phyloP scores from a whole-genome alignment of 371 early-diverging fungal species.

The Chytridium lagenaria region DNA sequence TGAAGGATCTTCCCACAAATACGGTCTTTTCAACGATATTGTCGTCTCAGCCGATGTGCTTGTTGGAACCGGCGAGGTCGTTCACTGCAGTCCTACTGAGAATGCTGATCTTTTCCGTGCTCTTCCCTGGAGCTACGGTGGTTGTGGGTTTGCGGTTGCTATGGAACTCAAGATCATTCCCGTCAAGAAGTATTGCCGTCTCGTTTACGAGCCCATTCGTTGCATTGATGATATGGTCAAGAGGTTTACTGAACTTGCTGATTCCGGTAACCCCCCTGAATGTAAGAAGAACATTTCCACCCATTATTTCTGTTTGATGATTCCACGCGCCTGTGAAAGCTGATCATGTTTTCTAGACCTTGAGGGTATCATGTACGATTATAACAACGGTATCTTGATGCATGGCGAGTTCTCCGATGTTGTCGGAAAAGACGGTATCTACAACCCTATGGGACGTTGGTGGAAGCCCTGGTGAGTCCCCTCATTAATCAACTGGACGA shows the following conservation, averaged over 20 bases:
- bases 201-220: conserved; percentile 40
- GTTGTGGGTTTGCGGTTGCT: conserved; percentile 52
- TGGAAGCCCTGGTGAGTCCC: conserved; percentile 59
- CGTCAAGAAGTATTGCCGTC: conserved; percentile 49
- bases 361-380: conserved; percentile 50
- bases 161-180: conserved; percentile 54
- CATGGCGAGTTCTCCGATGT: conserved; percentile 48
- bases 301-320: neutral
- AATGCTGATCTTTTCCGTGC: conserved; percentile 55
- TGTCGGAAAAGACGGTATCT: conserved; percentile 26
- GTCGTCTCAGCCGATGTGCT: conserved; percentile 50
- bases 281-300: conserved; percentile 24
- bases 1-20: conserved; percentile 55
- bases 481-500: too few species aligned
- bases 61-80: conserved; percentile 45
- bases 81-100: conserved; percentile 43
- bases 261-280: conserved; percentile 34
- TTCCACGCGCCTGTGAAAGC: too few species aligned
- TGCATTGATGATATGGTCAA: conserved; percentile 35
- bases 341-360: too few species aligned
- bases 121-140: conserved; percentile 58
- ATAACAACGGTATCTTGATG: conserved; percentile 50
- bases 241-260: conserved; percentile 42
- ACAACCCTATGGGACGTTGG: conserved; percentile 47
- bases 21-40: conserved; percentile 53